Evolutionary conservation across 2,329 filamentous ascomycete genomes (phyloP), one percentile per base, ranked within the genome.

Genomic region (Penicillium thymicola): DNA sequence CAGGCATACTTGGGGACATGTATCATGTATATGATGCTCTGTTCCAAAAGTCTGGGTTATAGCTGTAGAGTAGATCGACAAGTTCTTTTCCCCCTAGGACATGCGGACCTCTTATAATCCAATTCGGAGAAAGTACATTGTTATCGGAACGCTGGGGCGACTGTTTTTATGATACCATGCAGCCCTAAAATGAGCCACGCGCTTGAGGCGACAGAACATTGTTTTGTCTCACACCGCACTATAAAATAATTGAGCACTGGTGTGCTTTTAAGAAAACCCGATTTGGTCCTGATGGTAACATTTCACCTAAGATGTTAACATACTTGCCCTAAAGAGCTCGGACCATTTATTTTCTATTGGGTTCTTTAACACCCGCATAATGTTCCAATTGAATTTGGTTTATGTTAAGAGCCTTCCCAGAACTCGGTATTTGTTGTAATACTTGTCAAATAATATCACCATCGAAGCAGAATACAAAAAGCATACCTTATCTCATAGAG

Each of bases 251-350:
- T 36, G 7, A 28, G 18, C n/a, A 8, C 16, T 40, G 21, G 2
- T 38, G 2, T 16, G 16, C 13, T 21, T 14, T 16, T 23, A 13
- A 32, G 9, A 23, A 42, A 3, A 10, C 2, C 14, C 10, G 3
- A 21, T 27, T 44, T 34, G 16, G 3, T 11, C 7, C 11, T 13
- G 28, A 45, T 51, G 49, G 7, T 13, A 51, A 27, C 49, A 51
- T 51, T 27, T 27, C 16, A 8, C 41, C 38, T 36, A 44, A 51
- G 49, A 51, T 51, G 49, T 11, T 27, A 27, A 51, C 49, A 51
- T 51, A 4, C 36, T 7, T 18, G 10, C 30, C 21, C 30, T 13
- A 7, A 14, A 46, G 8, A 18, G 10, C 28, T 44, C 21, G 38
- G 27, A 16, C 38, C 28, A 8, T 45, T 46, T 16, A 10, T 8